Evolutionary conservation across 257 asterid genomes (phyloP).

Genomic region (Petunia axillaris): DNA sequence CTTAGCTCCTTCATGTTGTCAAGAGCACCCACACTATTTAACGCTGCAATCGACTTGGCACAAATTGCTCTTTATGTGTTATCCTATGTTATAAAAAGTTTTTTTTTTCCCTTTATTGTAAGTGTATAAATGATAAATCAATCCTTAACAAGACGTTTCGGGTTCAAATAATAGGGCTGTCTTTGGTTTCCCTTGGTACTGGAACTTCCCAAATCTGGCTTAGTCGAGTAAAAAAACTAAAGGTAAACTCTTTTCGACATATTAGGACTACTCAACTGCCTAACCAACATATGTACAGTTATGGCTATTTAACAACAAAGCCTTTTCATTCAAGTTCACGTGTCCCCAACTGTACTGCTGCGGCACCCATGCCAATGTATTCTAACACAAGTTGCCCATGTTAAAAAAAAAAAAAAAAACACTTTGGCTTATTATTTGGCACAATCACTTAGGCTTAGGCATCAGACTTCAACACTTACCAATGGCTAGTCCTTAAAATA

Average conservation of each 20-base stretch:
- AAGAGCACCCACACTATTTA: neutral
- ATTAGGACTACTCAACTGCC: conserved; percentile 12
- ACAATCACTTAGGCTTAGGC: too few relatives aligned
- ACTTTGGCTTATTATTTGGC: neutral
- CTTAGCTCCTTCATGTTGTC: neutral
- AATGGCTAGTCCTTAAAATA: too few relatives aligned
- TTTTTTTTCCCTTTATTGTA: too few relatives aligned
- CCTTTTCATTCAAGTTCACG: conserved; percentile 3
- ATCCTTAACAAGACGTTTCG: too few relatives aligned
- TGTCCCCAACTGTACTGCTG: neutral
- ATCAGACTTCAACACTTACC: too few relatives aligned
- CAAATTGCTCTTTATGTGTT: too few relatives aligned
- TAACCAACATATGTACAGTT: conserved; percentile 17
- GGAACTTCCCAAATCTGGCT: too few relatives aligned
- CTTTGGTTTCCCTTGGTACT: too few relatives aligned
- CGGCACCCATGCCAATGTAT: conserved; percentile 25
- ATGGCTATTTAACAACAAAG: neutral
- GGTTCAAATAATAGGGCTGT: too few relatives aligned
- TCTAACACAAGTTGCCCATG: neutral
- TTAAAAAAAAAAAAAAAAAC: neutral
- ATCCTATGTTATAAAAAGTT: too few relatives aligned
- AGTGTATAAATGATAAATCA: too few relatives aligned
- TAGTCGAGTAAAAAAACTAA: too few relatives aligned
- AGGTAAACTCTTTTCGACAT: neutral
- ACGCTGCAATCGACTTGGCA: neutral